Percentiles rank a stretch among this genome's conserved stretches.
These are phyloP conservation scores for Pleurotus salmoneostramineus DNA, from an alignment of 768 basidiomycete genomes.

Conservation along the genomic window DNA sequence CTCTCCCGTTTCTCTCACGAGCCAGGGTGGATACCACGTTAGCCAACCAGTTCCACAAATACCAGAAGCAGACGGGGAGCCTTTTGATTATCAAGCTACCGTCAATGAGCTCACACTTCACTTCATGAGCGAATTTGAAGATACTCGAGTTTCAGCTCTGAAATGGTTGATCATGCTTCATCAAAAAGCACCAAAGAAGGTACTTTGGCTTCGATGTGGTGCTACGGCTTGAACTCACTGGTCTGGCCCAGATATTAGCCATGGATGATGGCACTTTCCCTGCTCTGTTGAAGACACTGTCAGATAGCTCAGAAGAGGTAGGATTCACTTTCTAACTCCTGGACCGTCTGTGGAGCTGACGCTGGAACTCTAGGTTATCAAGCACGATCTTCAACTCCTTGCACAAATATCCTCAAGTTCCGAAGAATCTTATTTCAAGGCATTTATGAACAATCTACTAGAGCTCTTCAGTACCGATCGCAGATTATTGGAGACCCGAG, in stretches of 20 bases:
- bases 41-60: conserved; percentile 20
- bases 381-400: conserved; percentile 90
- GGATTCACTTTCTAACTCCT: background rate
- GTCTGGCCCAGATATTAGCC: conserved; percentile 68
- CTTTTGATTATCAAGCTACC: conserved; percentile 89
- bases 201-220: conserved; percentile 20
- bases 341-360: background rate
- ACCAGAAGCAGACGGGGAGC: conserved; percentile 53
- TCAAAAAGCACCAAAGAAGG: conserved; percentile 96
- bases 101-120: conserved; percentile 92
- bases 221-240: background rate
- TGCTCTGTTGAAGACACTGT: conserved; percentile 89
- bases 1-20: conserved; percentile 53
- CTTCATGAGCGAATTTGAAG: conserved; percentile 94
- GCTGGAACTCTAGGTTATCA: conserved; percentile 69
- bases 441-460: conserved; percentile 92
- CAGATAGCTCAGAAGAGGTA: conserved; percentile 95
- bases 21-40: conserved; percentile 31
- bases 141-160: conserved; percentile 91
- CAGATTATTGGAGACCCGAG: conserved; percentile 82
- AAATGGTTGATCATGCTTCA: conserved; percentile 99
- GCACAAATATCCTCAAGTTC: conserved; percentile 97
- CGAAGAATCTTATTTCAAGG: conserved; percentile 92
- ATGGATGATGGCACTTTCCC: conserved; percentile 98
- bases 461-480: conserved; percentile 95